These are phyloP conservation scores for Emericellopsis cladophorae DNA, from an alignment of 2,329 filamentous ascomycete species.

Conservation along the genomic window DNA sequence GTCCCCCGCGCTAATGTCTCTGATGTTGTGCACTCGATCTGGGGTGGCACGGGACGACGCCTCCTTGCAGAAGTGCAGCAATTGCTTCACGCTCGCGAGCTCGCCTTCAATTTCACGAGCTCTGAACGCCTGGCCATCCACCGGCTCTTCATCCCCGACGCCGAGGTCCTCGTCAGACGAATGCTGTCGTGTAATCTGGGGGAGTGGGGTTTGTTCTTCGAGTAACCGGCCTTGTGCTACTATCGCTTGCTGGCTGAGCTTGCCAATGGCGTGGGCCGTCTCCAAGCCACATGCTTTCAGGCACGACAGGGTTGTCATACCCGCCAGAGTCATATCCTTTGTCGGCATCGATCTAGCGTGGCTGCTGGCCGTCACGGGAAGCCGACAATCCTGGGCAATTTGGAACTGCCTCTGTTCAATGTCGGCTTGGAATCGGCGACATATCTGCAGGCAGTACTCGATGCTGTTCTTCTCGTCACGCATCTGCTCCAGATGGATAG, in stretches of 20 bases:
- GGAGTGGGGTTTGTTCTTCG: background rate
- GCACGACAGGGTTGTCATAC: background rate
- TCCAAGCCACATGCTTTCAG: background rate
- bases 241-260: background rate
- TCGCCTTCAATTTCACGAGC: background rate
- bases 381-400: background rate
- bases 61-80: background rate
- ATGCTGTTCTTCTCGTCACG: background rate
- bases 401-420: background rate
- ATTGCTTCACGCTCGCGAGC: background rate
- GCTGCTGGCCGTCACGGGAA: background rate
- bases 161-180: background rate
- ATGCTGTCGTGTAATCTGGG: background rate
- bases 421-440: background rate
- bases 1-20: background rate
- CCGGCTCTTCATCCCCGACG: background rate
- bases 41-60: background rate
- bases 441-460: background rate
- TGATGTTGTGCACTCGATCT: background rate
- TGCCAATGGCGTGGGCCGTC: background rate
- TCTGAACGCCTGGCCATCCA: background rate
- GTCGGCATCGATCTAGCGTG: background rate
- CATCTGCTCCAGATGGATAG: background rate
- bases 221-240: background rate
- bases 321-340: background rate